Conservation (phyloP, 1,284 basidiomycete genomes). For the Irpex sp. region DNA sequence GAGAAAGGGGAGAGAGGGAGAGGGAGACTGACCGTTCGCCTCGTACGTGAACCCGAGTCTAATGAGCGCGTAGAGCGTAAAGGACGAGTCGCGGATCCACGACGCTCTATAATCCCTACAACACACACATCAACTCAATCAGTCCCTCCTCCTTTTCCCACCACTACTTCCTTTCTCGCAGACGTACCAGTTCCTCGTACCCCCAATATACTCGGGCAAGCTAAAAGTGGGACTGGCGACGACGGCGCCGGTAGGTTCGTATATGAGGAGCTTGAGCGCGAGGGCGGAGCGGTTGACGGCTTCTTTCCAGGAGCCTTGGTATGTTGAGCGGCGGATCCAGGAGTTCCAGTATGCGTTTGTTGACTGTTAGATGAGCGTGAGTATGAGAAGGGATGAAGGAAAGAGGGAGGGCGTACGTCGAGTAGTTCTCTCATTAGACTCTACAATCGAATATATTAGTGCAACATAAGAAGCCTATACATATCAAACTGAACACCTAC, state of each 20-base stretch:
- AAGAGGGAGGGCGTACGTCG: slow-evolving; percentile 33
- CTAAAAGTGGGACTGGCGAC: slow-evolving; percentile 93
- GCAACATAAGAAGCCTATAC: not conserved
- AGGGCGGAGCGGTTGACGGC: slow-evolving; percentile 84
- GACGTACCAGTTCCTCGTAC: slow-evolving; percentile 75
- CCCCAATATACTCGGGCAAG: slow-evolving; percentile 87
- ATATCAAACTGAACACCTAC: slow-evolving; percentile 26
- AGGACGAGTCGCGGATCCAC: slow-evolving; percentile 89
- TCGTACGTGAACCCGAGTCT: slow-evolving; percentile 89
- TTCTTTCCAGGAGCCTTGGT: slow-evolving; percentile 92
- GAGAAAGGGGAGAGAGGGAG: not conserved
- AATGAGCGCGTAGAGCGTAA: slow-evolving; percentile 89
- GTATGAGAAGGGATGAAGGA: not conserved
- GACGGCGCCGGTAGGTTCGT: slow-evolving; percentile 84
- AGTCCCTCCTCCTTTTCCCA: not conserved
- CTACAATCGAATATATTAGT: slow-evolving; percentile 21
- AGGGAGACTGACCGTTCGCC: slow-evolving; percentile 60
- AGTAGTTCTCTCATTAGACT: slow-evolving; percentile 53
- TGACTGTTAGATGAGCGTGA: slow-evolving; percentile 34
- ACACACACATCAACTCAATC: not conserved
- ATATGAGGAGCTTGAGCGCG: slow-evolving; percentile 84
- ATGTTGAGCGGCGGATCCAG: slow-evolving; percentile 82
- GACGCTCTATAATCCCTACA: slow-evolving; percentile 47
- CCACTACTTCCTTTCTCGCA: too few relatives aligned
- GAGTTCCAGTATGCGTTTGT: slow-evolving; percentile 84